phyloP scores from a whole-genome alignment of 768 basidiomycete species.

The Tylopilus cervinicoccineus region DNA sequence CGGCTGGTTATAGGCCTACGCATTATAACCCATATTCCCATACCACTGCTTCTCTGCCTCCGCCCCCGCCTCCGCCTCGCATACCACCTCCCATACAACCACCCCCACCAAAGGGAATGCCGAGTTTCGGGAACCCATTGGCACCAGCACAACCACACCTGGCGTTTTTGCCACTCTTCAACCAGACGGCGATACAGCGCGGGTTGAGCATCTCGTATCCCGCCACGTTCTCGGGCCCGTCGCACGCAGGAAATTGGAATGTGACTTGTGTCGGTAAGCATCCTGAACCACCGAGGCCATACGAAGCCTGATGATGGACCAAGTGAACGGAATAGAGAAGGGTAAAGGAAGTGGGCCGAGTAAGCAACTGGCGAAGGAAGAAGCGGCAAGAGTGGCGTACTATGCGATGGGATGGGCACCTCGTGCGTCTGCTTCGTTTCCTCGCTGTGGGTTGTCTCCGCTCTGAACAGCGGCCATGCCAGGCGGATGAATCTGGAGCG shows the following conservation, averaged over 20 bases:
- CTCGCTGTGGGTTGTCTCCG: not conserved
- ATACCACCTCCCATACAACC: conserved; percentile 33
- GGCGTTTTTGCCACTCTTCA: conserved; percentile 70
- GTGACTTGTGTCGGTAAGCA: conserved; percentile 65
- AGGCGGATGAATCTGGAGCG: conserved; percentile 22
- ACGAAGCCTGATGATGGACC: conserved; percentile 1
- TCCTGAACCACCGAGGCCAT: not conserved
- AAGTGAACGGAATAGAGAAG: conserved; percentile 69
- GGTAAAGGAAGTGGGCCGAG: conserved; percentile 61
- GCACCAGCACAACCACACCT: conserved; percentile 60
- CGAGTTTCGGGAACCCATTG: conserved; percentile 47
- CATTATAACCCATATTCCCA: conserved; percentile 31
- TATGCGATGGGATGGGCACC: conserved; percentile 73
- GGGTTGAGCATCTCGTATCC: conserved; percentile 59
- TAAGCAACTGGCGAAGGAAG: conserved; percentile 77
- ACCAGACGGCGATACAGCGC: conserved; percentile 67
- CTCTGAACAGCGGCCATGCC: not conserved
- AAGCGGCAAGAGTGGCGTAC: conserved; percentile 68
- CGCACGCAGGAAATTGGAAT: conserved; percentile 66
- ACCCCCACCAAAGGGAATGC: conserved; percentile 32
- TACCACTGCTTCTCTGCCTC: conserved; percentile 8
- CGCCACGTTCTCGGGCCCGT: conserved; percentile 57
- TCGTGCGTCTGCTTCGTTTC: conserved; percentile 25
- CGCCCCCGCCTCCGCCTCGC: conserved; percentile 25
- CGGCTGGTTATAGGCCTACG: conserved; percentile 18